A percentile compares a stretch with the other conserved stretches of the same genome.
Conservation (phyloP, 192 early-diverging fungal genomes). For the Entomortierella beljakovae region DNA sequence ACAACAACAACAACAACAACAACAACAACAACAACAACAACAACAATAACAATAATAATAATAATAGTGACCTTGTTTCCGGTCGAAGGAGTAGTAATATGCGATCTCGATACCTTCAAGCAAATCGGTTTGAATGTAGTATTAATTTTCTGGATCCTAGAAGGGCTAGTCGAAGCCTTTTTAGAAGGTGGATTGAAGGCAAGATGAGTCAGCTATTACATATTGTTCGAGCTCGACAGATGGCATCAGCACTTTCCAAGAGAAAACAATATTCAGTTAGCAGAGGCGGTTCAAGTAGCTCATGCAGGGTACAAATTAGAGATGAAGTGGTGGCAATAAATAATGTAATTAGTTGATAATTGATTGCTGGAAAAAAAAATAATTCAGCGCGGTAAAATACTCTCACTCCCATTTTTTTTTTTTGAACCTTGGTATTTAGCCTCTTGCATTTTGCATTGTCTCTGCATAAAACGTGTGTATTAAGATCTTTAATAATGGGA, state of each 20-base stretch:
- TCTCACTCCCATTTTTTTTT: too few relatives aligned
- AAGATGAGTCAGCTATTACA: conserved; percentile 24
- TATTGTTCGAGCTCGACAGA: background rate
- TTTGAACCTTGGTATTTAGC: too few relatives aligned
- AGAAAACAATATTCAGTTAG: background rate
- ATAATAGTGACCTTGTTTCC: too few relatives aligned
- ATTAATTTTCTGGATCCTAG: conserved; percentile 49
- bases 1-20: background rate
- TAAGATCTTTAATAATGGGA: too few relatives aligned
- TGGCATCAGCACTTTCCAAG: background rate
- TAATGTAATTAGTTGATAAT: too few relatives aligned
- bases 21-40: background rate
- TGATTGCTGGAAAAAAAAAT: too few relatives aligned
- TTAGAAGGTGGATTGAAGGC: conserved; percentile 47
- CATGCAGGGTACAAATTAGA: background rate
- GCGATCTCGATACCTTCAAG: conserved; percentile 14
- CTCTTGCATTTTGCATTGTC: too few relatives aligned
- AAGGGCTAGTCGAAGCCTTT: conserved; percentile 28
- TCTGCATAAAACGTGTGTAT: too few relatives aligned
- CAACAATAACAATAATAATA: background rate
- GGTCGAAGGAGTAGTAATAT: too few relatives aligned
- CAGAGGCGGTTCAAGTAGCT: background rate
- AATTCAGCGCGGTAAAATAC: too few relatives aligned
- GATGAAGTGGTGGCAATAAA: background rate
- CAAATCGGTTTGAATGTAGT: conserved; percentile 34